Percentiles rank a stretch among this genome's conserved stretches.
phyloP scores from a whole-genome alignment of 2,329 filamentous ascomycete species.

The Diaporthe australafricana region DNA sequence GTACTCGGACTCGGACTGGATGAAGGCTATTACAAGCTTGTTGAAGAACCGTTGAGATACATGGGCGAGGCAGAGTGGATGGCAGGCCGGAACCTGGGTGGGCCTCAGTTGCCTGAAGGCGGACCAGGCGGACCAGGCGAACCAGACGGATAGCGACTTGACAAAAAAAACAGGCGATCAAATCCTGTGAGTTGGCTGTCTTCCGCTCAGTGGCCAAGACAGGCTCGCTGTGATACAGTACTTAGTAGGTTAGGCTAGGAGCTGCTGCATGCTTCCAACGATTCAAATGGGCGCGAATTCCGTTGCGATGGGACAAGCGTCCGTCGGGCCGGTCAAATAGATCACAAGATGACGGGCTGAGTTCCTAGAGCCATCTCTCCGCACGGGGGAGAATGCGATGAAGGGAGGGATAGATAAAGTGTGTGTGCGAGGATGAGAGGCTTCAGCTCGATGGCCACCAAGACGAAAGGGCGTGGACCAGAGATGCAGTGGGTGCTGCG shows the following conservation, averaged over 20 bases:
- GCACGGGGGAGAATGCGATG: background rate
- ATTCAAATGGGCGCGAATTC: background rate
- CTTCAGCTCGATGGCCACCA: background rate
- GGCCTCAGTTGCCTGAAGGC: conserved; percentile 11
- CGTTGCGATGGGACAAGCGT: background rate
- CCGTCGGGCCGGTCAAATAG: background rate
- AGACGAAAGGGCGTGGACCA: background rate
- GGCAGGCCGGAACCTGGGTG: background rate
- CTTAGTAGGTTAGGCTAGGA: background rate
- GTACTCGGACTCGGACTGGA: background rate
- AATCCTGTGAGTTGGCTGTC: background rate
- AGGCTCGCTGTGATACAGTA: background rate
- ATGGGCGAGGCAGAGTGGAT: background rate
- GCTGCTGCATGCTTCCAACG: background rate
- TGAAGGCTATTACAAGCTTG: conserved; percentile 15
- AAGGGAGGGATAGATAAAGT: too few relatives aligned
- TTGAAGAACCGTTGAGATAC: conserved; percentile 7
- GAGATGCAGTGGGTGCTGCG: background rate
- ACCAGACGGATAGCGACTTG: background rate
- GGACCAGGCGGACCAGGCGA: background rate
- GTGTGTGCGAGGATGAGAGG: background rate
- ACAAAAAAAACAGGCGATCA: background rate
- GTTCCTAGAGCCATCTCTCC: background rate
- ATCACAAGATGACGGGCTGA: conserved; percentile 8
- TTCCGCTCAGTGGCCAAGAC: background rate